These are phyloP conservation scores for Starmera stellimalicola DNA, from an alignment of 1,139 yeast species.

Conservation along the genomic window DNA sequence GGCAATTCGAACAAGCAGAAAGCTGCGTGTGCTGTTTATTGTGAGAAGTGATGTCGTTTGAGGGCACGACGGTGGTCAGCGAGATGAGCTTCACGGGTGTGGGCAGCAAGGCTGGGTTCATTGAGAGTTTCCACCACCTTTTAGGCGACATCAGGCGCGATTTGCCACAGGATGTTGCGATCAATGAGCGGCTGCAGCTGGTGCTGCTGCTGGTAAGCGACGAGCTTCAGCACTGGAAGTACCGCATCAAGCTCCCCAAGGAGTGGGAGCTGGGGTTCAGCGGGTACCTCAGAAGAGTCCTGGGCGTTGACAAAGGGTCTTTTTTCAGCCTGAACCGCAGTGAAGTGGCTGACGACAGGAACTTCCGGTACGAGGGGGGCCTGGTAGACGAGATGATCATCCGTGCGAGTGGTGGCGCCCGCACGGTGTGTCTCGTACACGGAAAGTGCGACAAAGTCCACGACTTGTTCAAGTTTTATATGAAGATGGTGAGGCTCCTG, in stretches of 20 bases:
- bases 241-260: slow-evolving; percentile 1
- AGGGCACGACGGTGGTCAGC: background rate
- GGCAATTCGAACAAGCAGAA: background rate
- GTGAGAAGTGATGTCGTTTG: background rate
- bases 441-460: background rate
- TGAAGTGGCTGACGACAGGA: background rate
- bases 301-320: background rate
- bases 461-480: slow-evolving; percentile 1
- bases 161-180: background rate
- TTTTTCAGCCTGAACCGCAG: background rate
- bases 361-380: slow-evolving; percentile 1
- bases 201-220: background rate
- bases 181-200: background rate
- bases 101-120: background rate
- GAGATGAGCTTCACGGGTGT: background rate
- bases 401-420: background rate
- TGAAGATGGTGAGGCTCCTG: slow-evolving; percentile 1
- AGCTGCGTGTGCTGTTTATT: background rate
- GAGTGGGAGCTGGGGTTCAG: slow-evolving; percentile 1
- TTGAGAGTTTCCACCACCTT: background rate
- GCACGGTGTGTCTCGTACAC: slow-evolving; percentile 1
- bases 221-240: background rate
- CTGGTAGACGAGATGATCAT: background rate
- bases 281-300: background rate
- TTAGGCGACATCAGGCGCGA: background rate